phyloP scores from a whole-genome alignment of 306 rosid species.

The Glycine latifolia region DNA sequence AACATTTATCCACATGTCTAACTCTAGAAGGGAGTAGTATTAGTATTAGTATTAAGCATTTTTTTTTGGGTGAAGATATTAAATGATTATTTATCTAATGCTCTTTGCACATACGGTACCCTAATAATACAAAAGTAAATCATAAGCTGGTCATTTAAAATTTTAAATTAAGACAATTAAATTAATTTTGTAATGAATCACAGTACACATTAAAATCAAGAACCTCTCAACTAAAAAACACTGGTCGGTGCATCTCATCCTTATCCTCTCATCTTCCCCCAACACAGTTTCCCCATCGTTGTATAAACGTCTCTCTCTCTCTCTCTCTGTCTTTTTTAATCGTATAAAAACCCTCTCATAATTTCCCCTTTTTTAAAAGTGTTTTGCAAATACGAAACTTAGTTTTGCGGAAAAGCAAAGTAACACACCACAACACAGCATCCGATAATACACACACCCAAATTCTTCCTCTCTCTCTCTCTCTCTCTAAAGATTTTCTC shows the following conservation, averaged over 20 bases:
- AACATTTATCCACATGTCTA: no score
- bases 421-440: background rate
- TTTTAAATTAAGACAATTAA: background rate
- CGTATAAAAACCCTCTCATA: background rate
- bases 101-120: no score
- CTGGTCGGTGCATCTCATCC: slow-evolving; percentile 57
- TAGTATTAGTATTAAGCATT: no score
- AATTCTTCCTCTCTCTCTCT: no score
- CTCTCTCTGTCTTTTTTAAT: no score
- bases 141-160: background rate
- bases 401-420: slow-evolving; percentile 51
- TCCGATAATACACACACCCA: background rate
- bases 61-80: no score
- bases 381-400: slow-evolving; percentile 48
- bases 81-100: no score
- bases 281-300: background rate
- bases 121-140: slow-evolving; percentile 21
- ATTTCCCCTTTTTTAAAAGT: background rate
- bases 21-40: no score
- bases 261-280: slow-evolving; percentile 50
- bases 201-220: background rate
- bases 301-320: background rate
- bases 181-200: background rate
- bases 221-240: slow-evolving; percentile 32
- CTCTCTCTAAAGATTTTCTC: background rate